phyloP scores from a whole-genome alignment of 2,329 filamentous ascomycete species.

The Harringtonia lauricola region DNA sequence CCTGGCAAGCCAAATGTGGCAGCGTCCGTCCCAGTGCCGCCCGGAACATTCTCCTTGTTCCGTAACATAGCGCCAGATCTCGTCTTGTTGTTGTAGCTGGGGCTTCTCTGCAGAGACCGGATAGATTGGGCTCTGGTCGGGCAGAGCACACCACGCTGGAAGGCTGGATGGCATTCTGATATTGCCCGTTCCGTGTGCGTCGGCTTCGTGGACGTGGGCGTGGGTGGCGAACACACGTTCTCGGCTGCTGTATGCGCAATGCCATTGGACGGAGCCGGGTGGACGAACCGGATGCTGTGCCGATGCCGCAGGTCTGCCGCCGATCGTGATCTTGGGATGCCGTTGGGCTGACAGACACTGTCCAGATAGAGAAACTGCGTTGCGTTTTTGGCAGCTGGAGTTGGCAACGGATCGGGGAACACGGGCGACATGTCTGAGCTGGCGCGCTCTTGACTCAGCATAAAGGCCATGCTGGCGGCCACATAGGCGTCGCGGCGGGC shows the following conservation, averaged over 20 bases:
- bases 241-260: not conserved
- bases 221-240: not conserved
- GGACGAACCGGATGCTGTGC: constrained; percentile 45
- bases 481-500: constrained; percentile 49
- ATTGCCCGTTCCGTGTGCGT: not conserved
- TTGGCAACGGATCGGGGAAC: constrained; percentile 1
- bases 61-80: constrained; percentile 3
- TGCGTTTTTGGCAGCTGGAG: not conserved
- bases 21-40: too few relatives aligned
- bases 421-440: constrained; percentile 20
- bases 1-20: too few relatives aligned
- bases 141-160: not conserved
- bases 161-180: too few relatives aligned
- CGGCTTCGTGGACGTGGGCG: not conserved
- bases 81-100: constrained; percentile 5
- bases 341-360: not conserved
- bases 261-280: not conserved
- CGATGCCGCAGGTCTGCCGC: constrained; percentile 26
- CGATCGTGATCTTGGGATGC: not conserved
- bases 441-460: constrained; percentile 33
- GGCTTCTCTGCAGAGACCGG: not conserved
- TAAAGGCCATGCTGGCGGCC: constrained; percentile 51
- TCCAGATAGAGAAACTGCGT: not conserved
- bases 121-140: not conserved
- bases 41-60: constrained; percentile 9